phyloP scores from a whole-genome alignment of 1,284 basidiomycete species.

The Pisolithus thermaeus region DNA sequence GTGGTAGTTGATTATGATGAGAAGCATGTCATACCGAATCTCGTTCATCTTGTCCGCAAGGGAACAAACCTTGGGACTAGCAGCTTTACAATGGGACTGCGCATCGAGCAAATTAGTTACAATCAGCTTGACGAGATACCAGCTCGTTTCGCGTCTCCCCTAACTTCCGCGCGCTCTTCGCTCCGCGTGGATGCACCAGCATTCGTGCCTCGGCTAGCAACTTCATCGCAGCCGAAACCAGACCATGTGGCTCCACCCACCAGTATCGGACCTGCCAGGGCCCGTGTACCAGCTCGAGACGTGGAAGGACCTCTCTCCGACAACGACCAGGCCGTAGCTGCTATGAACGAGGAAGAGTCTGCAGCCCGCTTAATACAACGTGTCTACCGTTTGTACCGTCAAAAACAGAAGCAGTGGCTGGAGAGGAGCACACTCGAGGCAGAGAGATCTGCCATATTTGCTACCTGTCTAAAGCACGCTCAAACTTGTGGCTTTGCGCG shows the following conservation, averaged over 20 bases:
- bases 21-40: constrained; percentile 14
- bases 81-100: background rate
- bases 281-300: background rate
- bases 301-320: background rate
- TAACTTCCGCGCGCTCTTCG: constrained; percentile 13
- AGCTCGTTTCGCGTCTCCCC: constrained; percentile 12
- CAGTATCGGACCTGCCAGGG: background rate
- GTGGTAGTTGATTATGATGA: constrained; percentile 15
- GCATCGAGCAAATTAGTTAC: constrained; percentile 15
- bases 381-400: constrained; percentile 22
- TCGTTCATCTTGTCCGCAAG: constrained; percentile 21
- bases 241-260: constrained; percentile 4
- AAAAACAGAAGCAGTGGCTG: constrained; percentile 18
- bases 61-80: constrained; percentile 1
- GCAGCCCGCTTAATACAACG: constrained; percentile 16
- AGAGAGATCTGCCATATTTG: constrained; percentile 26
- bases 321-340: constrained; percentile 12
- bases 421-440: constrained; percentile 24
- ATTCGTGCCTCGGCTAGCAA: too few species aligned
- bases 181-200: constrained; percentile 7
- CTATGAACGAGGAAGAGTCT: constrained; percentile 12
- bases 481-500: constrained; percentile 28
- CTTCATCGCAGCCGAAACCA: too few species aligned
- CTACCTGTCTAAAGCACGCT: constrained; percentile 29
- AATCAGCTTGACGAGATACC: constrained; percentile 16